phyloP scores from a whole-genome alignment of 2,329 filamentous ascomycete species.

The Ambrosiella cleistominuta region DNA sequence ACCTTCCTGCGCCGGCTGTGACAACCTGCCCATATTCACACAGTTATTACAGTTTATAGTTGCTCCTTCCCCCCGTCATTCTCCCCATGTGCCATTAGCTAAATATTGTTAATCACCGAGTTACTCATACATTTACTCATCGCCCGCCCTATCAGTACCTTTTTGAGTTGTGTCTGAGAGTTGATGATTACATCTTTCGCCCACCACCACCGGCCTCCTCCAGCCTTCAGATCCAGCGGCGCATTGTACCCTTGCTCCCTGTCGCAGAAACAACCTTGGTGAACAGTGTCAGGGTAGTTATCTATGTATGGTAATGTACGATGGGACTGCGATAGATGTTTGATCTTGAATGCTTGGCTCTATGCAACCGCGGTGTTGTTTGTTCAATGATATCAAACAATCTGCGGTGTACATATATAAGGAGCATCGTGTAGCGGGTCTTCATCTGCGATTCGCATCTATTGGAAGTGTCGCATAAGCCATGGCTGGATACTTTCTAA shows the following conservation, averaged over 20 bases:
- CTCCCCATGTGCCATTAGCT: neutral
- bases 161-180: neutral
- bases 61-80: neutral
- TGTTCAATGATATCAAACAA: neutral
- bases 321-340: neutral
- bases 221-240: neutral
- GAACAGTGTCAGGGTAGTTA: neutral
- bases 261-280: neutral
- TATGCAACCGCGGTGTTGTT: neutral
- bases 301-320: neutral
- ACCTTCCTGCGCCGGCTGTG: neutral
- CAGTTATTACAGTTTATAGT: neutral
- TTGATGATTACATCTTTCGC: neutral
- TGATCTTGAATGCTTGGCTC: neutral
- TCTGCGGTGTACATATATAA: too few relatives aligned
- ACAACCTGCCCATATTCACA: neutral
- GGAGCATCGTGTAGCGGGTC: too few relatives aligned
- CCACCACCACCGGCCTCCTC: neutral
- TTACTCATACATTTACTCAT: neutral
- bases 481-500: too few relatives aligned
- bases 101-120: too few relatives aligned
- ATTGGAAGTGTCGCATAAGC: too few relatives aligned
- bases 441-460: too few relatives aligned
- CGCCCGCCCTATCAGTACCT: neutral
- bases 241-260: neutral